Base-by-base conservation (phyloP, 2,329 filamentous ascomycete genomes). In the Ophiostoma quercus region DNA sequence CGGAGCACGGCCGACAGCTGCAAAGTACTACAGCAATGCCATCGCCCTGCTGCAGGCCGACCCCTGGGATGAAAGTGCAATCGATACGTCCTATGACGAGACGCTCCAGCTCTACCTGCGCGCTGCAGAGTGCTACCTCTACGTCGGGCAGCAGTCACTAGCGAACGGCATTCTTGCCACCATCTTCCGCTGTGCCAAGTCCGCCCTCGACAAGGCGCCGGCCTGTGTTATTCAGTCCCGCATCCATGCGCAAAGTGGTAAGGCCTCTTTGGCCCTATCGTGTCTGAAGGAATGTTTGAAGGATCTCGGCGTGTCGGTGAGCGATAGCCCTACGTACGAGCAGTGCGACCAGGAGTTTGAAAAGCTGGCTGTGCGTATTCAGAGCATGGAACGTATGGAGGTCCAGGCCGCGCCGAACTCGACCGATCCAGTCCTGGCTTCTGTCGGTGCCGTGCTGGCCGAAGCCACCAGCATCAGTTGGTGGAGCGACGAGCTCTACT, bases 71-170 rank as follows among this genome's bases (percentile, higher is more conserved):
- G 88, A 90, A 39, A 83, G 82, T 7, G 78, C 81, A 16, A 84
- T 86, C 5, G 94, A 97, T 76, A 89, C 91, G 0, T 90, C 88
- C 65, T 97, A 97, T 75, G 88, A 92, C 12, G 94, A 98, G 79
- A 96, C 93, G 0, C 83, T 96, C 72, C 88, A 90, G 72, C 82
- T 96, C 1, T 89, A 92, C 77, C 88, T 93, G 4, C 88, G 91
- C 68, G 88, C 92, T 4, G 91, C 93, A 3, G 93, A 97, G 77
- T 92, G 92, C 76, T 90, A 92, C 74, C 87, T 93, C 75, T 92
- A 91, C 75, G 90, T 94, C 82, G 88, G 88, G 4, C 87, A 92
- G 73, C 87, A 89, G 71, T 81, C 84, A 1, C 85, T 89, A 68
- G 91, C 92, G 29, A 85, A 89, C 60, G 81, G 83, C 37, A 80